phyloP scores from a whole-genome alignment of 2,329 filamentous ascomycete species.

The Pyrenophora tritici-repentis region DNA sequence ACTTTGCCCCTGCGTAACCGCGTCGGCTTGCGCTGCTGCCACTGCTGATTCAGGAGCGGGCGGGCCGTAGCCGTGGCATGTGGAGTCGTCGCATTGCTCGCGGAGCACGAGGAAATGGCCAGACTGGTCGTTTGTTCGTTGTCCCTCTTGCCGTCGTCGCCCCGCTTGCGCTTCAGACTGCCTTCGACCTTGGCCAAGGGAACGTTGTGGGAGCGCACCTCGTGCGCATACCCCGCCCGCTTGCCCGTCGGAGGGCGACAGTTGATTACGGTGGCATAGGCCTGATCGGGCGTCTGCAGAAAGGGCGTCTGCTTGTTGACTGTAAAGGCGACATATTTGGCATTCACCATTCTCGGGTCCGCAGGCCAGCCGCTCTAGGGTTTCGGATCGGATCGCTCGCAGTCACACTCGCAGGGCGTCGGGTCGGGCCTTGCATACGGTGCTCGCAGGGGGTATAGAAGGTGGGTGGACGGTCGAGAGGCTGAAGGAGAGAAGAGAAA shows the following conservation, averaged over 20 bases:
- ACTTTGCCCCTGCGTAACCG: slow-evolving; percentile 36
- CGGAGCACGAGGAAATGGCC: slow-evolving; percentile 1
- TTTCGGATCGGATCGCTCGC: slow-evolving; percentile 22
- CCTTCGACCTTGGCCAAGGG: slow-evolving; percentile 36
- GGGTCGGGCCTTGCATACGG: slow-evolving; percentile 19
- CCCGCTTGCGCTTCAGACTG: slow-evolving; percentile 35
- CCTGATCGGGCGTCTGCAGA: slow-evolving; percentile 32
- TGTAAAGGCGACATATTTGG: slow-evolving; percentile 46
- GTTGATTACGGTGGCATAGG: slow-evolving; percentile 44
- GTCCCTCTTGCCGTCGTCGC: slow-evolving; percentile 14
- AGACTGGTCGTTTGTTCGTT: slow-evolving; percentile 6
- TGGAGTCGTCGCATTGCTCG: slow-evolving; percentile 13
- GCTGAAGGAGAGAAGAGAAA: slow-evolving; percentile 25
- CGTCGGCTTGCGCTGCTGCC: slow-evolving; percentile 34
- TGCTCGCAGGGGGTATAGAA: slow-evolving; percentile 4
- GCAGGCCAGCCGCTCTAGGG: slow-evolving; percentile 40
- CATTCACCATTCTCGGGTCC: slow-evolving; percentile 46
- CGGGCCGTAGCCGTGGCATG: slow-evolving; percentile 11
- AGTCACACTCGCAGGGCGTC: slow-evolving; percentile 17
- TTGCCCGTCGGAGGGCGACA: slow-evolving; percentile 40
- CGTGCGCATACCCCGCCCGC: slow-evolving; percentile 27
- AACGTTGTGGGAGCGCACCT: slow-evolving; percentile 39
- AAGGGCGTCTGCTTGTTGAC: slow-evolving; percentile 45
- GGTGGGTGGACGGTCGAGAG: slow-evolving; percentile 19
- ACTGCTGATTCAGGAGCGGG: slow-evolving; percentile 24